Evolutionary conservation across 2,329 filamentous ascomycete species (phyloP).

Genomic region (Myotisia sp.): DNA sequence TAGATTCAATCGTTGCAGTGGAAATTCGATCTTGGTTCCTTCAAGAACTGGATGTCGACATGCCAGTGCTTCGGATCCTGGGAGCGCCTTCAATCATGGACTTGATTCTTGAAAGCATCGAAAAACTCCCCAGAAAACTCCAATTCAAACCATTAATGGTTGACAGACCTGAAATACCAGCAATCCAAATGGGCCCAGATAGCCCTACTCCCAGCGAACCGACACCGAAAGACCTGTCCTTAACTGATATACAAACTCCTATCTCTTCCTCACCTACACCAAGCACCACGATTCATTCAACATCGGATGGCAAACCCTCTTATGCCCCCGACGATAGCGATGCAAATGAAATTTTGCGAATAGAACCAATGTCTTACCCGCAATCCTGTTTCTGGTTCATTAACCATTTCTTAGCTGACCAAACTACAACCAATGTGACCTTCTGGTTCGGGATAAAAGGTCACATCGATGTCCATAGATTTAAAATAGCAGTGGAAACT

Average conservation of each 20-base stretch:
- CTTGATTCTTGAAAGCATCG: constrained; percentile 7
- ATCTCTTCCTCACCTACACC: not conserved
- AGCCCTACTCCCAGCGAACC: not conserved
- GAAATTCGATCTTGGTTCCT: constrained; percentile 12
- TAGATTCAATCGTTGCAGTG: constrained; percentile 12
- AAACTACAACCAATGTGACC: constrained; percentile 30
- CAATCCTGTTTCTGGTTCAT: constrained; percentile 28
- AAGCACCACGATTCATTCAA: not conserved
- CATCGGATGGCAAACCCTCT: not conserved
- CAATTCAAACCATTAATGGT: not conserved
- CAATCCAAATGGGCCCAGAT: not conserved
- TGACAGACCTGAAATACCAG: too few relatives aligned
- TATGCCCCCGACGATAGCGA: not conserved
- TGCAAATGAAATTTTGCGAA: constrained; percentile 1
- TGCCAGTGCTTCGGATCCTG: constrained; percentile 11
- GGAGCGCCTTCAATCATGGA: constrained; percentile 4
- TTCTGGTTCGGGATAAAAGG: constrained; percentile 22
- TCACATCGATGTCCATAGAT: constrained; percentile 16
- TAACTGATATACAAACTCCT: too few relatives aligned
- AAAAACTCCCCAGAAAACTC: not conserved
- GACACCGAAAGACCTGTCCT: not conserved
- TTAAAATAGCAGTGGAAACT: constrained; percentile 23
- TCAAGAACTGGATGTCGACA: constrained; percentile 10
- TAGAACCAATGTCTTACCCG: constrained; percentile 20
- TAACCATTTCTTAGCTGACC: constrained; percentile 17